Conservation (phyloP, 1,284 basidiomycete genomes). For the Malassezia equina region DNA sequence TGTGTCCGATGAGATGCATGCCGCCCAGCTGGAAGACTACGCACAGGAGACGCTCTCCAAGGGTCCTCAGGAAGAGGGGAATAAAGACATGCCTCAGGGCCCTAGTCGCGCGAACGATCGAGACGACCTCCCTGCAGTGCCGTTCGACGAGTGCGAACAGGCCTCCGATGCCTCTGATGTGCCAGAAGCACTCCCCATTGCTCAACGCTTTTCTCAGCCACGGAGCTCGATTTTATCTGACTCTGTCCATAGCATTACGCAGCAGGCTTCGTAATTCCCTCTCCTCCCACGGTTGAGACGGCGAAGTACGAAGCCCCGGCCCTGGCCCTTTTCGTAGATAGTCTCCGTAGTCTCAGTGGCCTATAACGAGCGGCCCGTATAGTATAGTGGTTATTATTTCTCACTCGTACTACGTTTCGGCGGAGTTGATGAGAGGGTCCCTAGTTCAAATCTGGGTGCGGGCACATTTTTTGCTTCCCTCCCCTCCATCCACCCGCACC, state of each 20-base stretch:
- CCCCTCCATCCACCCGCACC: not conserved
- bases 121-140: too few species aligned
- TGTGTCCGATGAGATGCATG: not conserved
- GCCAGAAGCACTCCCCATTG: not conserved
- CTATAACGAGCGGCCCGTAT: constrained; percentile 6
- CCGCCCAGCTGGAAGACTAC: not conserved
- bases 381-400: constrained; percentile 19
- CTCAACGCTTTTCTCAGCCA: constrained; percentile 4
- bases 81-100: too few species aligned
- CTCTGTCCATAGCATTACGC: not conserved
- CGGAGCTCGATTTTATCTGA: constrained; percentile 2
- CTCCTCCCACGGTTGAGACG: too few species aligned
- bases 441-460: constrained; percentile 18
- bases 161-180: not conserved
- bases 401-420: constrained; percentile 15
- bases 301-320: too few species aligned
- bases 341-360: too few species aligned
- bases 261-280: not conserved
- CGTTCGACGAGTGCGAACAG: not conserved
- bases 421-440: constrained; percentile 16
- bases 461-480: constrained; percentile 6
- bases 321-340: too few species aligned
- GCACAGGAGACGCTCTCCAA: not conserved
- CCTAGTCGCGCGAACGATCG: too few species aligned
- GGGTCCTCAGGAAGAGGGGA: too few species aligned